Base-by-base conservation (phyloP, 1,139 yeast genomes). In the Geotrichum fermentans region DNA sequence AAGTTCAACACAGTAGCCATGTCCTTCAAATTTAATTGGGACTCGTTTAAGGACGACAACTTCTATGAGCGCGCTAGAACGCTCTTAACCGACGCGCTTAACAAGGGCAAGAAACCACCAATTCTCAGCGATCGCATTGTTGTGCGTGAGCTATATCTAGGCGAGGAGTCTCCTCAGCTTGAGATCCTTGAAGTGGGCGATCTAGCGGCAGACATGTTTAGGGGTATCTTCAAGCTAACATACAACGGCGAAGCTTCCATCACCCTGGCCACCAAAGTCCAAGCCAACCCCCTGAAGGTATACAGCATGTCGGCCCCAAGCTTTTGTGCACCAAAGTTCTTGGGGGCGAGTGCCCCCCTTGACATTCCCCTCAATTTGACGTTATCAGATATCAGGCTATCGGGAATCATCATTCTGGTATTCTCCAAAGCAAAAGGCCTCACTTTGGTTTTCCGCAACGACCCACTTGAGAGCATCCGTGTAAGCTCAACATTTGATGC, bases 181-280 rank as follows among this genome's bases (percentile, higher is more conserved):
- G 96, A 87, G 65, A 83, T 88, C 36, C 70, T 87, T 53, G 96
- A 87, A 62, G 83, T 87, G 56, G 96, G 96, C 1, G 96, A 87
- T 63, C 68, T 88, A 43, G 95, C 83, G 11, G 75, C 73, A 30
- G 95, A 87, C 65, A 69, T 88, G 55, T 88, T 87, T 61, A 72
- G 95, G 51, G 96, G 96, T 1, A 87, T 87, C 29, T 88, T 87
- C 71, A 86, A 87, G 61, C 78, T 87, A 55, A 81, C 79, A 56
- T 87, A 88, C 63, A 72, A 74, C 46, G 96, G 96, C 2, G 89
- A 86, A 62, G 89, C 90, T 26, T 80, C 81, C 50, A 77, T 87
- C 50, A 84, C 94, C 0, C 72, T 87, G 50, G 85, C 83, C 49
- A 88, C 96, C 1, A 81, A 83, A 52, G 89, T 88, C 11, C 89